Evolutionary conservation across 495 filamentous ascomycete genomes (phyloP).

Genomic region (Talaromyces stipitatus): DNA sequence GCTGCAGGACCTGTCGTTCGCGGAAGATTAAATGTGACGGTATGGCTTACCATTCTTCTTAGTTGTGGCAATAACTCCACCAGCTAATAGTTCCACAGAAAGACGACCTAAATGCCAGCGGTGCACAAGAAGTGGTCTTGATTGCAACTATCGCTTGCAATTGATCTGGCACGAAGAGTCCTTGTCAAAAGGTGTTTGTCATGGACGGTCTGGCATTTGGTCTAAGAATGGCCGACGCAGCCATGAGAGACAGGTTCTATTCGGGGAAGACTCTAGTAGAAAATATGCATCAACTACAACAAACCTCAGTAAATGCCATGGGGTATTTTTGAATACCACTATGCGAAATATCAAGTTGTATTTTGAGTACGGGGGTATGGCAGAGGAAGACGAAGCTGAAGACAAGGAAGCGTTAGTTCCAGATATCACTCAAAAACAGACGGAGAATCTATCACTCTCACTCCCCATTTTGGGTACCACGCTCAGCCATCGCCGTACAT

Average conservation of each 20-base stretch:
- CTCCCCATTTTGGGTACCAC: background rate
- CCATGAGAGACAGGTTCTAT: background rate
- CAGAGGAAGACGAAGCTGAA: background rate
- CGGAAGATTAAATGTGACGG: slow-evolving; percentile 21
- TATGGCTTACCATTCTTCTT: background rate
- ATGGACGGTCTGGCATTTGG: slow-evolving; percentile 19
- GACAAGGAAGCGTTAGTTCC: background rate
- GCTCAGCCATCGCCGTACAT: background rate
- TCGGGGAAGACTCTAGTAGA: background rate
- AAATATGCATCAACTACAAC: background rate
- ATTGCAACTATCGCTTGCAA: slow-evolving; percentile 16
- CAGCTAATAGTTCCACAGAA: slow-evolving; percentile 4
- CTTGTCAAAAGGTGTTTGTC: slow-evolving; percentile 16
- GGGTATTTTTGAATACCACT: slow-evolving; percentile 18
- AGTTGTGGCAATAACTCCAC: background rate
- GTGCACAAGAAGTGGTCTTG: slow-evolving; percentile 11
- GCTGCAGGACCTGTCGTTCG: slow-evolving; percentile 18
- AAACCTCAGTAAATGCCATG: background rate
- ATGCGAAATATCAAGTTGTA: slow-evolving; percentile 14
- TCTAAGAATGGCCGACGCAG: slow-evolving; percentile 10
- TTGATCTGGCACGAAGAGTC: slow-evolving; percentile 20
- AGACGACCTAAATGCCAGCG: slow-evolving; percentile 13
- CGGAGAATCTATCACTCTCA: background rate
- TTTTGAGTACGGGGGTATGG: slow-evolving; percentile 7
- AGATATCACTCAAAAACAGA: no score